Conservation (phyloP, 768 basidiomycete species). For the Cubamyces lactineus region DNA sequence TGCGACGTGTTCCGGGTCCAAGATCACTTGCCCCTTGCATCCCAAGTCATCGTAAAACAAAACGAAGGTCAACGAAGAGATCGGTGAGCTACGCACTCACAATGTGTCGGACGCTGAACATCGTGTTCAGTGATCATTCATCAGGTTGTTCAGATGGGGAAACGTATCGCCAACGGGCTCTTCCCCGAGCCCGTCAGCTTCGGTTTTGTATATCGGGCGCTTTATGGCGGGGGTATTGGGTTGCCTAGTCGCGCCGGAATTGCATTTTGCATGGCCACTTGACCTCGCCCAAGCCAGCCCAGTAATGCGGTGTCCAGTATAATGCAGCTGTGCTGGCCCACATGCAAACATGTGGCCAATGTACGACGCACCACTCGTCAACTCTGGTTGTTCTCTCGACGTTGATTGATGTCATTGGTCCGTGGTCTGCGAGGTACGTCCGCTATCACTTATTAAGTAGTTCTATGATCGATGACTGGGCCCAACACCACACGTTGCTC, state of each 20-base stretch:
- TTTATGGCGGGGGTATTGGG: not conserved
- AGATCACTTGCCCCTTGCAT: too few relatives aligned
- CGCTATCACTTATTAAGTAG: not conserved
- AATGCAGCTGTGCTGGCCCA: not conserved
- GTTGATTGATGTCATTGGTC: not conserved
- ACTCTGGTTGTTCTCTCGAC: not conserved
- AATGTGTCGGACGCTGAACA: too few relatives aligned
- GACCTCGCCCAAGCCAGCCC: not conserved
- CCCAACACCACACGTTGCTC: not conserved
- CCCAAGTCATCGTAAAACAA: too few relatives aligned
- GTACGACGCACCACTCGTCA: not conserved
- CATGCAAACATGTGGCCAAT: not conserved
- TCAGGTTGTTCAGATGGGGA: slow-evolving; percentile 1
- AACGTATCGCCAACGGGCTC: slow-evolving; percentile 1
- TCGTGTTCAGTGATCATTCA: not conserved
- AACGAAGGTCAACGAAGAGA: too few relatives aligned
- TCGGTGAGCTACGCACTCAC: too few relatives aligned
- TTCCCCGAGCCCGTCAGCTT: not conserved
- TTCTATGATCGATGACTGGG: not conserved
- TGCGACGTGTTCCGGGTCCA: too few relatives aligned
- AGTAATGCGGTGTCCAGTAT: not conserved
- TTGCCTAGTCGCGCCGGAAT: not conserved
- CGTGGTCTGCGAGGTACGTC: not conserved
- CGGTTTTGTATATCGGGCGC: not conserved
- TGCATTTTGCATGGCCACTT: not conserved